Evolutionary conservation across 2,329 filamentous ascomycete genomes (phyloP).

Genomic region (Gaeumannomyces tritici): DNA sequence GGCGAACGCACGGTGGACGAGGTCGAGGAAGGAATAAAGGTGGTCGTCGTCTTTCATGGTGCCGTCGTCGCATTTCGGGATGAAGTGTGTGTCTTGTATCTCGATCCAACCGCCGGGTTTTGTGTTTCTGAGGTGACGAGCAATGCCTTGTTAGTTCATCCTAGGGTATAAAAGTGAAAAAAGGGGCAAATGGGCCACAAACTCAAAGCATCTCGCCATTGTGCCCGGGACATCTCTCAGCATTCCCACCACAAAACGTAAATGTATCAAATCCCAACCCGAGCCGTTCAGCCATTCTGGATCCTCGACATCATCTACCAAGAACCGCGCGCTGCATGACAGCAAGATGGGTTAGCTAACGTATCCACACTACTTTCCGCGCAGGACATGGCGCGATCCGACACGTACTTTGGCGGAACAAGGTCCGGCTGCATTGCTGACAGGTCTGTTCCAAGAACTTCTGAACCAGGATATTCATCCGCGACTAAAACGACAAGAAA

Average conservation of each 20-base stretch:
- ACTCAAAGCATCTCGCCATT: conserved; percentile 28
- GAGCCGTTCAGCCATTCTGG: conserved; percentile 41
- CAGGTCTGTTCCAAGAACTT: conserved; percentile 30
- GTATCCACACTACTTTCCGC: background rate
- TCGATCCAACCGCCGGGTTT: conserved; percentile 40
- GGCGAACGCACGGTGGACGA: conserved; percentile 16
- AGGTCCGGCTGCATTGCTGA: conserved; percentile 35
- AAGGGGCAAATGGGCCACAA: conserved; percentile 8
- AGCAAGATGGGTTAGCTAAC: background rate
- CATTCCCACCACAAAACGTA: conserved; percentile 35
- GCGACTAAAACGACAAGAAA: background rate
- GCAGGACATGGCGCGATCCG: no score
- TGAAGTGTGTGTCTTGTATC: conserved; percentile 33
- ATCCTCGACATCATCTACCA: conserved; percentile 52
- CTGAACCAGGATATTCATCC: conserved; percentile 29
- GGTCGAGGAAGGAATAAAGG: conserved; percentile 19
- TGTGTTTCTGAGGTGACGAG: conserved; percentile 20
- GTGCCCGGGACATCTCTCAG: conserved; percentile 41
- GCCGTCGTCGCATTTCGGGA: conserved; percentile 31
- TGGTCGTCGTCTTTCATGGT: conserved; percentile 31
- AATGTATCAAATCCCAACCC: conserved; percentile 47
- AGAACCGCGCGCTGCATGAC: conserved; percentile 33
- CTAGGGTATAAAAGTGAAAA: no score
- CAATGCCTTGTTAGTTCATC: background rate
- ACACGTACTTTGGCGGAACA: conserved; percentile 40